Evolutionary conservation across 2,329 filamentous ascomycete genomes (phyloP).

Genomic region (Metarhizium brunneum): DNA sequence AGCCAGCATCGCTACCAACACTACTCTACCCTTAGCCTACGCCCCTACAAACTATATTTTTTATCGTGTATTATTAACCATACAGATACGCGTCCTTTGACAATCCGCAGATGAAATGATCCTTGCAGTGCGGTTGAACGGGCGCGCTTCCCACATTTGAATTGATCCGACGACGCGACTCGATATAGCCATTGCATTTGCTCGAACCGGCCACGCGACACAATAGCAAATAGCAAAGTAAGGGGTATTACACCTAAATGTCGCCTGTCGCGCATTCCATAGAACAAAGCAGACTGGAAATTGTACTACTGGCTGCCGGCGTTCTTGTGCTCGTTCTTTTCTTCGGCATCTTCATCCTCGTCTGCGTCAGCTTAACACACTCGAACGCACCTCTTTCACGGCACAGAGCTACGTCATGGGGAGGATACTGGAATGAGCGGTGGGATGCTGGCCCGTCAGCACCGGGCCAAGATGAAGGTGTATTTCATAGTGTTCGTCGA

Average conservation of each 20-base stretch:
- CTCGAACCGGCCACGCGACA: not conserved
- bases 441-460: conserved; percentile 5
- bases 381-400: not conserved
- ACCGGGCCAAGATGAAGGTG: conserved; percentile 12
- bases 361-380: conserved; percentile 16
- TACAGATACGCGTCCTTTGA: not conserved
- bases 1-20: not conserved
- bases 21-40: not conserved
- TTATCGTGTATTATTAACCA: not conserved
- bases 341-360: conserved; percentile 21
- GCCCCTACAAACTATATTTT: not conserved
- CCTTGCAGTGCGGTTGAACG: not conserved
- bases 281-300: conserved; percentile 22
- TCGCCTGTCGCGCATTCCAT: conserved; percentile 13
- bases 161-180: not conserved
- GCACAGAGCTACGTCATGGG: conserved; percentile 10
- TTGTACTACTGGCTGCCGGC: conserved; percentile 22
- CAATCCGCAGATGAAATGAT: not conserved
- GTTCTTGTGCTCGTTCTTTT: conserved; percentile 23
- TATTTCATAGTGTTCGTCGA: conserved; percentile 17
- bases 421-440: conserved; percentile 8
- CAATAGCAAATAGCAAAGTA: not conserved
- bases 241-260: conserved; percentile 9
- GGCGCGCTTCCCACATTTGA: not conserved
- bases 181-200: not conserved